phyloP scores from a whole-genome alignment of 2,329 filamentous ascomycete genomes.

The Diaporthe helianthi region DNA sequence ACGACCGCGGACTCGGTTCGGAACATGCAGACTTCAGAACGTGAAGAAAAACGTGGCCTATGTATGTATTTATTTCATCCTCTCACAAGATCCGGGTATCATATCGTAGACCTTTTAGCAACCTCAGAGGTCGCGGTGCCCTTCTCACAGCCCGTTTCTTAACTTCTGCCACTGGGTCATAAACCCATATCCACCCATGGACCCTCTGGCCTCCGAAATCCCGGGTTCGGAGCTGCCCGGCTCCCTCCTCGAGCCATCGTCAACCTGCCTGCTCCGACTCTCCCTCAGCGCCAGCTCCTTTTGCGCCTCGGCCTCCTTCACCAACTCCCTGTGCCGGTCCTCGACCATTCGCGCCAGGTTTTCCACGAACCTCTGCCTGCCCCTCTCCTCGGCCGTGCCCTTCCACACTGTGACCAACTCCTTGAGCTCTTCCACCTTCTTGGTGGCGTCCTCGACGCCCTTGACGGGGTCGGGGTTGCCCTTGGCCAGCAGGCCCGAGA shows the following conservation, averaged over 20 bases:
- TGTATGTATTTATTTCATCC: not conserved
- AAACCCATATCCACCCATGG: constrained; percentile 62
- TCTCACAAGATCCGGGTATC: not conserved
- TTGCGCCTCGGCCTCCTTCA: constrained; percentile 55
- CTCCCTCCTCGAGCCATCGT: constrained; percentile 44
- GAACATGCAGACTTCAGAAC: not conserved
- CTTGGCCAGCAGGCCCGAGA: constrained; percentile 69
- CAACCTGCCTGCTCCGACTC: constrained; percentile 44
- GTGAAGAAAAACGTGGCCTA: not conserved
- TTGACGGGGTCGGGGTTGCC: constrained; percentile 53
- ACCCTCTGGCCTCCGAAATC: constrained; percentile 49
- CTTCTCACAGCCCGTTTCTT: constrained; percentile 55
- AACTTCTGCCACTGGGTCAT: constrained; percentile 70
- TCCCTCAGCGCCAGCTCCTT: constrained; percentile 41
- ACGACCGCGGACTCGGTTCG: not conserved
- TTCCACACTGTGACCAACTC: constrained; percentile 85
- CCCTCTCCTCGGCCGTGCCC: constrained; percentile 94
- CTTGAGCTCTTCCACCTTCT: constrained; percentile 78
- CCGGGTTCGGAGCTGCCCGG: constrained; percentile 40
- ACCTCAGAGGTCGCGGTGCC: not conserved
- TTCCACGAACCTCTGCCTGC: constrained; percentile 81
- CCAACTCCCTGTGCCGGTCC: constrained; percentile 66
- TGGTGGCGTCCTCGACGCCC: constrained; percentile 76
- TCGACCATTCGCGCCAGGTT: constrained; percentile 82
- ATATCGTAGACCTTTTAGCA: not conserved